Percentiles rank a stretch among this genome's conserved stretches.
These are phyloP conservation scores for Fusarium anthophilum DNA, from an alignment of 2,329 filamentous ascomycete genomes.

Conservation along the genomic window DNA sequence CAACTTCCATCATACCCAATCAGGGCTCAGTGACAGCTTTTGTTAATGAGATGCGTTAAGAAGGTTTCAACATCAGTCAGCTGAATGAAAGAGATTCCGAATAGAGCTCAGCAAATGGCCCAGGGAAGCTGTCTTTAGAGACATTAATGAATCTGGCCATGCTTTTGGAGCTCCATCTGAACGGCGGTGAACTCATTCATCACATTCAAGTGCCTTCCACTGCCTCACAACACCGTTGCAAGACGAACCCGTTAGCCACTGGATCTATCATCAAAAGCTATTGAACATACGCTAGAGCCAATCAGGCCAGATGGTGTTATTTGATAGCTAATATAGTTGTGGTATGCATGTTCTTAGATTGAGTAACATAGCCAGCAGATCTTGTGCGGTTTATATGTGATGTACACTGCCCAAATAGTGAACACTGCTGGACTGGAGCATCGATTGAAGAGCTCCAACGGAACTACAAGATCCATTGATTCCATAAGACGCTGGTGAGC, in stretches of 20 bases:
- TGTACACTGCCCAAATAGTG: background rate
- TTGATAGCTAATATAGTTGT: background rate
- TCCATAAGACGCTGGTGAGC: background rate
- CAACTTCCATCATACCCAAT: background rate
- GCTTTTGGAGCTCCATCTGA: background rate
- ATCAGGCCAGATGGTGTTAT: background rate
- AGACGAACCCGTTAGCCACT: background rate
- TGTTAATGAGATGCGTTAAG: too few relatives aligned
- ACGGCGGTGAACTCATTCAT: background rate
- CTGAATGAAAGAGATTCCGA: too few relatives aligned
- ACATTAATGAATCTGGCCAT: background rate
- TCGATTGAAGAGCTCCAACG: background rate
- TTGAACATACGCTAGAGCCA: background rate
- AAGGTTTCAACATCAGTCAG: background rate
- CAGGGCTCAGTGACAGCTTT: background rate
- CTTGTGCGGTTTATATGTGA: background rate
- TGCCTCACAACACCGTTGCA: background rate
- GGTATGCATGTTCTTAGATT: background rate
- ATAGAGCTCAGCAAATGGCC: background rate
- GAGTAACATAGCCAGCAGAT: background rate
- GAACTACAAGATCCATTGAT: background rate
- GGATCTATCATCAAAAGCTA: background rate
- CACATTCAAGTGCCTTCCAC: background rate
- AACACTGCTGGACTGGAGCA: background rate
- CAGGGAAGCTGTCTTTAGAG: background rate